Evolutionary conservation across 805 yeast species (phyloP), one percentile per base, ranked within the genome.

Genomic region (Kregervanrija pseudodelftensis): DNA sequence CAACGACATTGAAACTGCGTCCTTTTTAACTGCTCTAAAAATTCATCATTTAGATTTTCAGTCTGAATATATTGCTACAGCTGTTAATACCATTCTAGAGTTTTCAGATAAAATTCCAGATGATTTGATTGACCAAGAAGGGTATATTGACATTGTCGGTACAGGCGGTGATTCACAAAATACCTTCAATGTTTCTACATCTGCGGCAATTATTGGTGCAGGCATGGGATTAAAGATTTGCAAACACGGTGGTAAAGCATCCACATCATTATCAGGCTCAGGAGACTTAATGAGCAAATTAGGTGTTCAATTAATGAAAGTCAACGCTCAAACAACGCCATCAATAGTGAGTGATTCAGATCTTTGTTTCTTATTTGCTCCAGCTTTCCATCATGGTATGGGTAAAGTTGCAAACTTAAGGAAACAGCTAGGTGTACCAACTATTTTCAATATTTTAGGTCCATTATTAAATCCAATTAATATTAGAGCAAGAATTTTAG

Each of bases 131-230:
- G 76, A 74, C 35, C 55, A 66, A 1, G 64, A 61, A 1, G 84
- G 84, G 0, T 83, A 75, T 53, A 72, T 83, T 5, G 99, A 93
- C 62, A 86, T 93, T 30, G 99, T 93, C 5, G 99, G 99, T 1
- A 93, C 99, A 0, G 99, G 99, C 28, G 99, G 99, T 12, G 99
- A 93, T 60, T 96, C 96, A 2, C 96, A 93, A 59, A 84, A 93
- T 60, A 93, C 99, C 0, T 93, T 93, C 68, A 93, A 93, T 55
- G 99, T 93, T 2, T 84, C 95, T 12, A 93, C 99, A 0, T 86
- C 97, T 2, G 73, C 96, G 1, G 97, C 97, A 1, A 88, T 93
- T 40, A 89, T 93, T 2, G 93, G 89, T 0, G 87, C 98, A 0
- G 99, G 99, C 8, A 83, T 88, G 71, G 77, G 77, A 1, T 63